Evolutionary conservation across 2,329 filamentous ascomycete genomes (phyloP), one percentile per base, ranked within the genome.

Genomic region (Pseudogymnoascus sp.): DNA sequence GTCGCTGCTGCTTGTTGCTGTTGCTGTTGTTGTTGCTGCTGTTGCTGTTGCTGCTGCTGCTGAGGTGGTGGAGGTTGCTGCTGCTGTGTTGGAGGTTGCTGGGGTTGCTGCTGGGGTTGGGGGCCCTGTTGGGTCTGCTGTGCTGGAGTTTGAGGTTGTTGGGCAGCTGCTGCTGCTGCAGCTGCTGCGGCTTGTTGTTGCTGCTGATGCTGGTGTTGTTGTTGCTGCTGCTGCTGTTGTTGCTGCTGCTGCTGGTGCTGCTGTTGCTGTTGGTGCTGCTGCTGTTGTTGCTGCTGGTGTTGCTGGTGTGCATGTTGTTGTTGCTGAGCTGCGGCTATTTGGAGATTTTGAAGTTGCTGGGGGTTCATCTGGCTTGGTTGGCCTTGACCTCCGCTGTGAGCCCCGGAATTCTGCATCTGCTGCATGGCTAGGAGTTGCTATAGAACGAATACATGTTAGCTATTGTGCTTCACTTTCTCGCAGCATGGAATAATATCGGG

Each of bases 361-460:
- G 78, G 74, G 37, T 75, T 80, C 75, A 83, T 81, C 62, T 75
- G 78, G 69, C 78, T 77, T 26, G 74, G 77, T 65, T 84, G 82
- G 19, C 78, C 78, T 24, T 75, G 78, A 43, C 67, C 69, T 71
- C 77, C 64, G 73, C 76, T 64, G 76, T 76, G 72, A 74, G 76
- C 69, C 76, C 75, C 67, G 73, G 78, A 64, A 74, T 75, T 65
- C 72, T 73, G 62, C 73, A 79, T 76, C 40, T 81, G 78, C 64
- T 81, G 79, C 40, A 81, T 70, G 10, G 78, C 78, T 40, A 81
- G 70, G 59, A 81, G 79, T 53, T 81, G 79, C 60, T 53, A 43
- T 12, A 46, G 24, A 19, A 31, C 40, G 24, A 40, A 60, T 10
- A 31, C 2, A n/a, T 26, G 59, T 60, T 41, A 60, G 59, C 59